phyloP scores from a whole-genome alignment of 2,329 filamentous ascomycete genomes.

The Calonectria pseudoreteaudii region DNA sequence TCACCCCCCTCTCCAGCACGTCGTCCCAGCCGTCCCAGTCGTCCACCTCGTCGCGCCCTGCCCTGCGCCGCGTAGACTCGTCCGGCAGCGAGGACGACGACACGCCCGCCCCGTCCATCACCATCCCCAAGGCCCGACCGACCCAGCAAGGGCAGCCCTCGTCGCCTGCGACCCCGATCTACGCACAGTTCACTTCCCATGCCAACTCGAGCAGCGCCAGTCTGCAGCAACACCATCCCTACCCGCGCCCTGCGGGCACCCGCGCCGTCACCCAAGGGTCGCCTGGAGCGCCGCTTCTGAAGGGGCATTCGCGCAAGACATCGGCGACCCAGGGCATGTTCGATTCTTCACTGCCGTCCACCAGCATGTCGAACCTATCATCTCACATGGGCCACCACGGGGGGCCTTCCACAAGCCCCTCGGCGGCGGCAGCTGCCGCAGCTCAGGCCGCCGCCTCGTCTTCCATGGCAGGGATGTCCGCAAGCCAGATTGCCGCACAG shows the following conservation, averaged over 20 bases:
- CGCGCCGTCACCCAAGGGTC: constrained; percentile 46
- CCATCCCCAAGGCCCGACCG: constrained; percentile 60
- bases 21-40: constrained; percentile 45
- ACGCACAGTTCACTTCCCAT: constrained; percentile 60
- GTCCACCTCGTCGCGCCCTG: constrained; percentile 45
- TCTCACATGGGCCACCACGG: constrained; percentile 59
- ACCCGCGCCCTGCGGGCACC: constrained; percentile 64
- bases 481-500: constrained; percentile 86
- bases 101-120: constrained; percentile 49
- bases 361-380: constrained; percentile 66
- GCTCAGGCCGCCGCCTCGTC: constrained; percentile 52
- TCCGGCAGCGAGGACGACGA: constrained; percentile 44
- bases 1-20: constrained; percentile 62
- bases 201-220: constrained; percentile 60
- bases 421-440: constrained; percentile 42
- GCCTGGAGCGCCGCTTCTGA: constrained; percentile 47
- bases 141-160: constrained; percentile 43
- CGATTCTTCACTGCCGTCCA: constrained; percentile 77
- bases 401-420: constrained; percentile 28
- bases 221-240: constrained; percentile 63
- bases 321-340: constrained; percentile 83
- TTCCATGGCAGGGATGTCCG: constrained; percentile 58
- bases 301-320: constrained; percentile 70
- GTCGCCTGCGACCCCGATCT: constrained; percentile 59
- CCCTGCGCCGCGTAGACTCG: constrained; percentile 49